These are phyloP conservation scores for Aphanomyces astaci DNA, from an alignment of 352 stramenopile species.

Conservation along the genomic window DNA sequence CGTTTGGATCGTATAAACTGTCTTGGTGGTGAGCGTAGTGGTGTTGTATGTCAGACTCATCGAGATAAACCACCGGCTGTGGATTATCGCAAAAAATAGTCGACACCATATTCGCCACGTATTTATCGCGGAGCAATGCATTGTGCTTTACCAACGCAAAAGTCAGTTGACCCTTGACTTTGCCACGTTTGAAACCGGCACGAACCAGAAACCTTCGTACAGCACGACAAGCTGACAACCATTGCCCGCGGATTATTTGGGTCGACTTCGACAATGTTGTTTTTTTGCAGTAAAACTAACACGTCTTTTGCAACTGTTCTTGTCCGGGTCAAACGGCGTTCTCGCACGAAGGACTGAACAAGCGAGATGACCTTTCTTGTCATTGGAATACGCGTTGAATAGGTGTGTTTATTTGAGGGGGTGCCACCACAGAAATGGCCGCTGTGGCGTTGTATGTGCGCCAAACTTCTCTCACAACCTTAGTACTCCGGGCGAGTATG, in stretches of 20 bases:
- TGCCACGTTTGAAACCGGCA: neutral
- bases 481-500: neutral
- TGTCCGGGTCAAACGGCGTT: neutral
- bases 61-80: neutral
- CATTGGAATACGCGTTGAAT: neutral
- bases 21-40: neutral
- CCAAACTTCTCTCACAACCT: neutral
- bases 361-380: neutral
- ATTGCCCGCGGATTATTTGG: neutral
- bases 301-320: neutral
- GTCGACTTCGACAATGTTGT: neutral
- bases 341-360: neutral
- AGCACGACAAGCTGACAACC: neutral
- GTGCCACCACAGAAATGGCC: neutral
- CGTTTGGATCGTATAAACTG: slow-evolving; percentile 3
- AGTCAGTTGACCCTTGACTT: neutral
- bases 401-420: neutral
- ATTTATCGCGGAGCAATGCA: neutral
- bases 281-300: neutral
- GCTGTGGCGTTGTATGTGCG: neutral
- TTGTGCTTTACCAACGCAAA: slow-evolving; percentile 1
- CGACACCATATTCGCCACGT: neutral
- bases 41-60: slow-evolving; percentile 6
- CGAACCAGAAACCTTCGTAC: neutral
- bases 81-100: neutral